Evolutionary conservation across 345 rosid species (phyloP), one percentile per base, ranked within the genome.

Genomic region (Linum trigynum): DNA sequence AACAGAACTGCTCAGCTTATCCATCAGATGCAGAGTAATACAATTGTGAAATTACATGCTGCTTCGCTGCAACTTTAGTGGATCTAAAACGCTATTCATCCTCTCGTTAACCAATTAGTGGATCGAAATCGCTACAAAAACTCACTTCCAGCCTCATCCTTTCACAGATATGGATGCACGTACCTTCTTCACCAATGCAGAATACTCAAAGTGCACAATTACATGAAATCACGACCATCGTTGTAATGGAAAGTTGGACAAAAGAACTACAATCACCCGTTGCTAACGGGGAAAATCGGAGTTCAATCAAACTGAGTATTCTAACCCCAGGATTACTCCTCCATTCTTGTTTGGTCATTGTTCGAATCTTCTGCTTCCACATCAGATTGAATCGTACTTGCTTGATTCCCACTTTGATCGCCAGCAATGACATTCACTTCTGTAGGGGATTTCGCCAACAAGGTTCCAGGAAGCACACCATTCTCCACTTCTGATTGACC

Each of bases 391-490:
- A 23, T 65, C 71, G 55, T 62, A 2, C 37, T 50, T 35, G 79
- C 55, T 14, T 45, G 37, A 57, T 70, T 80, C 6, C 72, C 79
- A 45, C 79, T 76, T 69, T 71, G 55, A 64, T 62, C 70, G 70
- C 66, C 65, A 63, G 57, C 69, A 64, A 61, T 39, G 10, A 66
- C 79, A 55, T 82, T 74, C 59, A 39, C 53, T 3, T 67, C 77
- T 59, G 77, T 63, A 65, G 63, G 9, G 9, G 3, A 76, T 71
- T 74, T 80, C 61, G 72, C 80, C 7, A 74, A 17, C 61, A 71
- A 61, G 58, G 56, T 65, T 50, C 53, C 66, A 5, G 65, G 71
- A 7, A 42, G 72, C 5, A n/a, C 61, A 16, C 9, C 61, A 9
- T 41, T 45, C 53, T 3, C 53, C 14, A 5, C 53, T 4, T 48